phyloP scores from a whole-genome alignment of 1,284 basidiomycete species.

The Neonothopanus nambi region DNA sequence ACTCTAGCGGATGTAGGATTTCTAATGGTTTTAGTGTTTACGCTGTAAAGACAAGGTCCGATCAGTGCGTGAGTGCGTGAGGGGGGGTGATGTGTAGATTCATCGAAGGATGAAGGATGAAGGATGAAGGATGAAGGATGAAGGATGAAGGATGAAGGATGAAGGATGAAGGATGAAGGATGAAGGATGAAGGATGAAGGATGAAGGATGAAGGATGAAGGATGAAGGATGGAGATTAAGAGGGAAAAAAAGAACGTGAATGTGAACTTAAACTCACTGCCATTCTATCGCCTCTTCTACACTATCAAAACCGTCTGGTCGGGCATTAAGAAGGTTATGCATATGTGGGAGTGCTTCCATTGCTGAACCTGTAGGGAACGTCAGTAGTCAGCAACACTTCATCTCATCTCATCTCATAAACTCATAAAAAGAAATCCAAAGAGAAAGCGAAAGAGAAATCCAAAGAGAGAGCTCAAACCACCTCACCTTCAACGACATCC shows the following conservation, averaged over 20 bases:
- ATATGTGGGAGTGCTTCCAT: slow-evolving; percentile 90
- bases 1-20: slow-evolving; percentile 81
- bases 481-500: slow-evolving; percentile 91
- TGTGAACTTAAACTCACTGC: slow-evolving; percentile 70
- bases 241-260: background rate
- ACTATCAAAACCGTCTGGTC: slow-evolving; percentile 83
- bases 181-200: too few species aligned
- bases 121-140: too few species aligned
- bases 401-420: too few species aligned
- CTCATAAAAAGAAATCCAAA: too few species aligned
- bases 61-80: too few species aligned
- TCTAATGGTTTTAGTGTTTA: slow-evolving; percentile 76
- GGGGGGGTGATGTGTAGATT: too few species aligned
- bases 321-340: slow-evolving; percentile 82
- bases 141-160: too few species aligned
- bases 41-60: too few species aligned
- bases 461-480: background rate
- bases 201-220: too few species aligned
- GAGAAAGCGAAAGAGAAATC: background rate
- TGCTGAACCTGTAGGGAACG: slow-evolving; percentile 82
- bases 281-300: slow-evolving; percentile 89
- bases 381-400: too few species aligned
- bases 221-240: background rate
- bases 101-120: too few species aligned
- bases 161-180: too few species aligned